Base-by-base conservation (phyloP, 345 rosid genomes). In the Cardamine chenopodiifolia region DNA sequence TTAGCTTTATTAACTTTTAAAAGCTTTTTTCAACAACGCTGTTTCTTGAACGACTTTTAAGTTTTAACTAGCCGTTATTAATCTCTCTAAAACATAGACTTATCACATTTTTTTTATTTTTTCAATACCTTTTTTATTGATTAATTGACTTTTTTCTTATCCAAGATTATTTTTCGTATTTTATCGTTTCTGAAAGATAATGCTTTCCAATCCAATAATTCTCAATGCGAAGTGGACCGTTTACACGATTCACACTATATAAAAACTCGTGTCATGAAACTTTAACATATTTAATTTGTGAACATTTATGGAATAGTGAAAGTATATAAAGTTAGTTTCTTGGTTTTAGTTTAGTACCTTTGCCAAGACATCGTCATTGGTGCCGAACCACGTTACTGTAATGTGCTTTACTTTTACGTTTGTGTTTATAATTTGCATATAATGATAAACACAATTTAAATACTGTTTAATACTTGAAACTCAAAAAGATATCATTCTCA, bases 341-440 rank as follows among this genome's bases (percentile, higher is more conserved):
- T 75, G 73, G 55, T 59, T 23, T 39, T 44, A 49, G 73, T 11
- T 48, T 58, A 14, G 44, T 58, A 64, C 60, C 9, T 58, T 58
- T 19, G 73, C 54, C 68, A 67, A 67, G 78, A 67, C 55, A 75
- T 59, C 60, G 78, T 75, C 68, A 7, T 48, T 28, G 59, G 55
- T 67, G 73, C 40, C 50, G 52, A 47, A 29, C 72, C 78, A 56
- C 60, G 72, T 74, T 45, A 55, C 71, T 45, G 58, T 52, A 12
- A 23, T 23, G 29, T 23, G 31, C 57, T 52, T 52, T 22, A 52
- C 57, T 2, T 20, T 52, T 52, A 10, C 29, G 57, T 50, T 50
- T 50, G 56, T 8, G 56, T 4, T 22, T 50, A 50, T 22, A 50
- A 20, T 3, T 45, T 45, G 49, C 18, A 5, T 44, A n/a, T 44